A percentile compares a stretch with the other conserved stretches of the same genome.
Conservation (phyloP, 768 basidiomycete species). For the Amanita subjunquillea region DNA sequence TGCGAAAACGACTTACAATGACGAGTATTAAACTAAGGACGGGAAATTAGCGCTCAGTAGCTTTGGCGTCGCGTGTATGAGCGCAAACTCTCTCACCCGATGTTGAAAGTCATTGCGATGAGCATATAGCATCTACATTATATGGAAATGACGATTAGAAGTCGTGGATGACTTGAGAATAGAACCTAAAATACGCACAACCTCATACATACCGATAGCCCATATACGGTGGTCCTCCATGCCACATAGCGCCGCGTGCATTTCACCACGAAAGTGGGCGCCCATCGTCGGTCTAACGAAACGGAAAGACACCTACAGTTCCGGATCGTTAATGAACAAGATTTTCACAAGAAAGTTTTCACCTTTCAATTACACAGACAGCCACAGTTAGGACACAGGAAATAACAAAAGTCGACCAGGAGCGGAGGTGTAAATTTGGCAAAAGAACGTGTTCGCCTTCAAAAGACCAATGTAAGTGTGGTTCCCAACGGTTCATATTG, state of each 20-base stretch:
- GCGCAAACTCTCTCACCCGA: slow-evolving; percentile 38
- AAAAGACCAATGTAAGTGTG: slow-evolving; percentile 32
- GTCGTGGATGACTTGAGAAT: neutral
- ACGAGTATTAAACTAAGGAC: slow-evolving; percentile 34
- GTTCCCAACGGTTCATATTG: slow-evolving; percentile 14
- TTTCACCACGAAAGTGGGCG: slow-evolving; percentile 26
- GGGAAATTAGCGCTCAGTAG: neutral
- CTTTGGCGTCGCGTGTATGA: neutral
- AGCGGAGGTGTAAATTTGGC: slow-evolving; percentile 29
- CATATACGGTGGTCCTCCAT: slow-evolving; percentile 48
- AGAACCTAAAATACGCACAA: slow-evolving; percentile 35
- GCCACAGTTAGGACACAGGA: slow-evolving; percentile 31
- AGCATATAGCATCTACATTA: slow-evolving; percentile 57
- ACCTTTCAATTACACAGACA: slow-evolving; percentile 56
- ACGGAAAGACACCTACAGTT: slow-evolving; percentile 37
- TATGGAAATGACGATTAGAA: neutral
- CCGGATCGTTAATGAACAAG: neutral
- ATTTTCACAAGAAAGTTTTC: slow-evolving; percentile 7
- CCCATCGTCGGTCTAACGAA: slow-evolving; percentile 36
- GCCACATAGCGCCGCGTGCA: slow-evolving; percentile 35
- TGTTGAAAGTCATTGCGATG: slow-evolving; percentile 58
- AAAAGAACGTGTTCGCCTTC: slow-evolving; percentile 28
- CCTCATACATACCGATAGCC: slow-evolving; percentile 45
- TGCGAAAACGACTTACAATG: slow-evolving; percentile 25
- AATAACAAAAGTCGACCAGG: slow-evolving; percentile 36